A percentile compares a stretch with the other conserved stretches of the same genome.
Conservation (phyloP, 2,329 filamentous ascomycete species). For the Monosporascus sp. region DNA sequence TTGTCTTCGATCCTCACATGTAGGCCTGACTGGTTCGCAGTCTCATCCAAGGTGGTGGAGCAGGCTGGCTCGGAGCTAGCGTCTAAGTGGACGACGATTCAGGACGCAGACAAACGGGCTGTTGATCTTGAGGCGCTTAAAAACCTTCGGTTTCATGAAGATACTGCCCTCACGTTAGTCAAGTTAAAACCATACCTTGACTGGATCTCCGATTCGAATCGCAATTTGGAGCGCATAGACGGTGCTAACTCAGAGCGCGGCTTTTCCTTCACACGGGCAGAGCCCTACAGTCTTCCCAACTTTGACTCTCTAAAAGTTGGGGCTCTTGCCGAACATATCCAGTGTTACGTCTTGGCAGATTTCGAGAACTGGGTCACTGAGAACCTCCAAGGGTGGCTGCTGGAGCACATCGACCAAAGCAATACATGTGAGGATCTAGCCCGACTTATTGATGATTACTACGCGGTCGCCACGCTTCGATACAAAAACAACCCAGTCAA, state of each 20-base stretch:
- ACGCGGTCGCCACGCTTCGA: constrained; percentile 9
- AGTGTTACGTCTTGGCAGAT: not conserved
- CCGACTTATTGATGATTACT: constrained; percentile 27
- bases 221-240: not conserved
- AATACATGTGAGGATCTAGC: not conserved
- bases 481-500: constrained; percentile 40
- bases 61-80: not conserved
- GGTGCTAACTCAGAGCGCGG: not conserved
- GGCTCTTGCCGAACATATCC: not conserved
- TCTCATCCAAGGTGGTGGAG: not conserved
- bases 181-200: not conserved
- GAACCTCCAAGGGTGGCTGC: not conserved
- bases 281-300: not conserved
- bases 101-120: not conserved
- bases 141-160: not conserved
- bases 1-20: not conserved
- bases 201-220: not conserved
- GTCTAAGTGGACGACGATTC: not conserved
- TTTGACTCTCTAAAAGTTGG: not conserved
- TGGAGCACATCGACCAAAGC: not conserved
- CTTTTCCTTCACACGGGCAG: not conserved
- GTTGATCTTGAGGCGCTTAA: not conserved
- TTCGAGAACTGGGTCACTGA: not conserved
- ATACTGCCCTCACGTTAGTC: not conserved
- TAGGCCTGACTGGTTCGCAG: not conserved